Conservation (phyloP, 2,329 filamentous ascomycete species). For the Sphaceloma murrayae region DNA sequence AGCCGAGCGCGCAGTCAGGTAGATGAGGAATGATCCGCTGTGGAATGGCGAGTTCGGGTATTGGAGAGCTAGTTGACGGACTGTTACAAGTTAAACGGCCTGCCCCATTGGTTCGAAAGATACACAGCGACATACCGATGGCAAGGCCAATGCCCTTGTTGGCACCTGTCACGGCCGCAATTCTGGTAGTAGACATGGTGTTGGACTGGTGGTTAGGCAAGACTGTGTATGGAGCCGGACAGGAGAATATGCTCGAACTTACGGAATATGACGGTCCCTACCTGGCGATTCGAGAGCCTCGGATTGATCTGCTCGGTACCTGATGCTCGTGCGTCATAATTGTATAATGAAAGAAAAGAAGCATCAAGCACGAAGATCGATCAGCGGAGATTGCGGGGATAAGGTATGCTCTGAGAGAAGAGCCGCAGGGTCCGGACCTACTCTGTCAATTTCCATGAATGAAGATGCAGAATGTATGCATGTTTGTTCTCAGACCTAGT, state of each 20-base stretch:
- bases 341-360: no score
- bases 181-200: conserved; percentile 22
- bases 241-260: no score
- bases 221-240: not conserved
- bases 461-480: not conserved
- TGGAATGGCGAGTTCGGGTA: conserved; percentile 43
- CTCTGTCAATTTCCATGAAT: not conserved
- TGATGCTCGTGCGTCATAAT: conserved; percentile 10
- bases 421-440: not conserved
- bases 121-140: conserved; percentile 36
- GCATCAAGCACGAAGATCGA: conserved; percentile 3
- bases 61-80: conserved; percentile 45
- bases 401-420: not conserved
- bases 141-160: conserved; percentile 46
- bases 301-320: conserved; percentile 2
- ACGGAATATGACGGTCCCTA: not conserved
- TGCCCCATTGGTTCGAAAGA: no score
- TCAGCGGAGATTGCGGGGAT: conserved; percentile 8
- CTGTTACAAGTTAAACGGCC: conserved; percentile 24
- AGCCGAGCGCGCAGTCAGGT: conserved; percentile 44
- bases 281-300: not conserved
- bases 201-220: not conserved
- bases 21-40: conserved; percentile 42
- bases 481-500: no score
- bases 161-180: conserved; percentile 47